Base-by-base conservation (phyloP, 345 rosid species). In the Laguncularia racemosa region DNA sequence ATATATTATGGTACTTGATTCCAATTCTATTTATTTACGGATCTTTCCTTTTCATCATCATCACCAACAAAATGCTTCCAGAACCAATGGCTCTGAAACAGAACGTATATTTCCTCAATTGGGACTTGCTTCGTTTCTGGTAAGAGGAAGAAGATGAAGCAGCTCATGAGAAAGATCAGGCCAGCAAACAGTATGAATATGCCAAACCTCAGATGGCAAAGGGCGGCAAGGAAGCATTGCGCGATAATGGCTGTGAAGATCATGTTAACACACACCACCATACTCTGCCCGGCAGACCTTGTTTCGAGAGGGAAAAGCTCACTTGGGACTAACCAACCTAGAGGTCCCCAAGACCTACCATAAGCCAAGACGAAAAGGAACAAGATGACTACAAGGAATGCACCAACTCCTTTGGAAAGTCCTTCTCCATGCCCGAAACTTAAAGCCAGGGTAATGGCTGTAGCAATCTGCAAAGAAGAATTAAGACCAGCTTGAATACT, bases 311-410 rank as follows among this genome's bases (percentile, higher is more conserved):
- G 96, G 55, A 91, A 91, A 18, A 91, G 49, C 78, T 91, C 97
- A 46, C 97, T 88, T 3, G 96, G 97, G 26, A 88, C 96, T 18
- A 91, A 69, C 97, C 96, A 91, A 8, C 96, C 96, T n/a, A 91
- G 76, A 16, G 96, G 98, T 3, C 98, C 98, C 96, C 98, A 91
- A 0, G 96, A 91, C 64, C 96, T 79, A 8, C 96, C 98, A 12
- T 85, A 88, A 0, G 96, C 91, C 47, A 87, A 59, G 15, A 85
- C 92, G 62, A 91, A 91, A 7, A 85, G 58, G 80, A 77, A 85
- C 16, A 91, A 72, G 43, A 88, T 59, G 2, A 76, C 18, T 61
- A 89, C 95, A 0, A 89, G 86, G 66, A 84, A 68, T 3, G 57
- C 2, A 9, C 90, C 83, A 0, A 76, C 33, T 6, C 71, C 69